Evolutionary conservation across 2,329 filamentous ascomycete species (phyloP).

Genomic region (Eurotiales sp.): DNA sequence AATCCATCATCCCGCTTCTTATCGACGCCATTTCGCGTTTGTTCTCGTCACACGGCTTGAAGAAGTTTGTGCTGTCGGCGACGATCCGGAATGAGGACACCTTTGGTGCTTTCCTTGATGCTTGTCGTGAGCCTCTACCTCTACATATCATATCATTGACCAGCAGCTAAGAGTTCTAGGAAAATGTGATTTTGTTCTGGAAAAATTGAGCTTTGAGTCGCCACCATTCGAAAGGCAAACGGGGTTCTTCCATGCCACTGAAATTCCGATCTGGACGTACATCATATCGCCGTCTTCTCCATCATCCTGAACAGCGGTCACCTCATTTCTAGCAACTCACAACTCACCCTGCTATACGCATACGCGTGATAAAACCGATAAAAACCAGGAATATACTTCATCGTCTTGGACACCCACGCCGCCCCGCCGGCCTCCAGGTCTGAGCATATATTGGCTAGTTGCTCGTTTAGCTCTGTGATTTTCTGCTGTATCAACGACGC

Average conservation of each 20-base stretch:
- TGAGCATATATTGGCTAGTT: too few relatives aligned
- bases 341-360: not conserved
- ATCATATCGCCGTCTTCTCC: constrained; percentile 21
- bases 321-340: not conserved
- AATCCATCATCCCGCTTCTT: constrained; percentile 54
- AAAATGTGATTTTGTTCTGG: constrained; percentile 30
- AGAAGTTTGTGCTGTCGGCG: constrained; percentile 57
- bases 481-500: not conserved
- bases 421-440: too few relatives aligned
- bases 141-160: not conserved
- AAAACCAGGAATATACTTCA: not conserved
- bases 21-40: constrained; percentile 54
- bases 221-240: constrained; percentile 41
- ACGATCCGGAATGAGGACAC: constrained; percentile 61
- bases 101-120: constrained; percentile 55
- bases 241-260: constrained; percentile 46
- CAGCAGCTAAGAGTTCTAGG: constrained; percentile 21
- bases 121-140: constrained; percentile 51
- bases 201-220: constrained; percentile 41
- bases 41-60: constrained; percentile 50
- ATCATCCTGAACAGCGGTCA: not conserved
- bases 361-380: constrained; percentile 1
- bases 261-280: constrained; percentile 37
- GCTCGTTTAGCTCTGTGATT: too few relatives aligned
- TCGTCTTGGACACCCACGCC: not conserved